Percentiles rank a stretch among this genome's conserved stretches.
Conservation (phyloP, 495 filamentous ascomycete genomes). For the Talaromyces proteolyticus region DNA sequence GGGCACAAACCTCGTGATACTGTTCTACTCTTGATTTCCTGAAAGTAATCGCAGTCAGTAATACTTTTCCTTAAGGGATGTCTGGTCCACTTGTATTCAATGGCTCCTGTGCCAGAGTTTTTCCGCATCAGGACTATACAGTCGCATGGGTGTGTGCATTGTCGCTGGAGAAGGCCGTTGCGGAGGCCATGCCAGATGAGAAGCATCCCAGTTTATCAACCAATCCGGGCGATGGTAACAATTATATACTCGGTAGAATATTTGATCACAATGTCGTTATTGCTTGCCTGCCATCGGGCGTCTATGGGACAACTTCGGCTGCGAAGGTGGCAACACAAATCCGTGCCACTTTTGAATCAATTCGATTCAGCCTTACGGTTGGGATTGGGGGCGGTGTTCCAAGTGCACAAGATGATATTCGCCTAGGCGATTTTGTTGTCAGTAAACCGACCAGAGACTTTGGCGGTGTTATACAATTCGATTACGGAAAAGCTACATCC, state of each 20-base stretch:
- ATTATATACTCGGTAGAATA: constrained; percentile 24
- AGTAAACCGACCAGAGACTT: constrained; percentile 13
- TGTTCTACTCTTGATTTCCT: no score
- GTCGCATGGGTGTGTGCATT: constrained; percentile 17
- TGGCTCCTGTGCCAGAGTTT: not conserved
- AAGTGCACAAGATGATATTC: constrained; percentile 12
- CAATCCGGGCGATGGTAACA: constrained; percentile 17
- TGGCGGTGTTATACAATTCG: constrained; percentile 31
- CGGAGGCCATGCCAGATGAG: constrained; percentile 16
- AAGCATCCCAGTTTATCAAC: constrained; percentile 9
- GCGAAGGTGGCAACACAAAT: constrained; percentile 22
- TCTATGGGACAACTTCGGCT: constrained; percentile 26
- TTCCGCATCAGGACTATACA: constrained; percentile 7
- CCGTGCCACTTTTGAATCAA: constrained; percentile 21
- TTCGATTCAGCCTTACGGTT: constrained; percentile 31
- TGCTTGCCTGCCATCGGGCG: constrained; percentile 22
- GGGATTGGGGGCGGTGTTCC: constrained; percentile 35
- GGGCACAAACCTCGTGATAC: no score
- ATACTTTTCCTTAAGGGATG: not conserved
- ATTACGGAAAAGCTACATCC: constrained; percentile 17
- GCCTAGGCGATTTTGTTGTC: constrained; percentile 21
- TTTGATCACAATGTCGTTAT: constrained; percentile 25
- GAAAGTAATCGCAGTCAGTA: not conserved
- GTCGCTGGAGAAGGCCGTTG: constrained; percentile 11
- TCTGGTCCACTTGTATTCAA: not conserved